Evolutionary conservation across 2,329 filamentous ascomycete species (phyloP), one percentile per base, ranked within the genome.

Genomic region (Botrytis squamosa): DNA sequence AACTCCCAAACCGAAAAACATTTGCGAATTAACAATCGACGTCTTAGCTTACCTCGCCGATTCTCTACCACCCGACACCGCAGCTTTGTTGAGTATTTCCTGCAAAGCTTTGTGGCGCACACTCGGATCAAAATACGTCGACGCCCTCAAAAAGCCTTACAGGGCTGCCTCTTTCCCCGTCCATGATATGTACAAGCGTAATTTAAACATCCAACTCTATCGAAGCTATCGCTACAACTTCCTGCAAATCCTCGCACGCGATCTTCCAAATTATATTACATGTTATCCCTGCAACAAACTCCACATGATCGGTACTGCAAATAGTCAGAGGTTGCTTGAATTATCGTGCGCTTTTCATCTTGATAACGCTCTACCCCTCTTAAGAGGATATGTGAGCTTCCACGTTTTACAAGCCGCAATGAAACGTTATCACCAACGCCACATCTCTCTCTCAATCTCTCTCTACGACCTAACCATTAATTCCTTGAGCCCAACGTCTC

Each of bases 1-100:
- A 38, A 73, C 73, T 62, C 52, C 68, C n/a, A 49, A 66, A 71
- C 71, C 42, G 8, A 71, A 72, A 16, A 8, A 60, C 22, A 71
- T 76, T 29, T n/a, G 55, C 22, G 52, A n/a, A 12, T 9, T 75
- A 42, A 66, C 73, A 4, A 0, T 70, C 9, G 76, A 77, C 16
- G 40, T 76, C 25, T 42, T 76, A 5, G 6, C 69, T 63, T 55
- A 52, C 36, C 74, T 78, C 29, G 60, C 66, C 29, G 59, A 74
- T n/a, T 71, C 70, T 55, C 71, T 78, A 52, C 72, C 73, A 25
- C 29, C 62, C 52, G 73, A 69, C 44, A 73, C 76, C 70, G 71
- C 73, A 2, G 68, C 72, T 22, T 64, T 71, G 4, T 74, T 78
- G 63, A 74, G 71, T 25, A 55, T 78, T n/a, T 74, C 70, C 46